These are phyloP conservation scores for Apostasia shenzhenica DNA, from an alignment of 106 monocot species.

Conservation along the genomic window DNA sequence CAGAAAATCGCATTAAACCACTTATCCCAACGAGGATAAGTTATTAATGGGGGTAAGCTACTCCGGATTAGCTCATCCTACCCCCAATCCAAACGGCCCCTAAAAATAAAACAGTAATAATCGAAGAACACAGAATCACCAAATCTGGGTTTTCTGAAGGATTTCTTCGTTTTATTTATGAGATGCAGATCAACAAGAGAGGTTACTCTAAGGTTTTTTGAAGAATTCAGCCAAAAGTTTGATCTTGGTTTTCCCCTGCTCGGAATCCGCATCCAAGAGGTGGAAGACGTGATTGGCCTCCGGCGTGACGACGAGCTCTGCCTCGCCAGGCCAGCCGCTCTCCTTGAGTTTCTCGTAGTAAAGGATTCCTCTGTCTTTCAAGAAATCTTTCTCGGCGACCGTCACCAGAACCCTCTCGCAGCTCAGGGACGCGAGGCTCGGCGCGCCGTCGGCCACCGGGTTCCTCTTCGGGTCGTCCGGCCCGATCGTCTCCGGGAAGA, in stretches of 20 bases:
- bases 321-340: conserved; percentile 13
- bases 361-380: neutral
- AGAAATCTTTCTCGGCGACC: neutral
- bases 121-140: no score
- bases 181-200: no score
- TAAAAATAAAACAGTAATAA: no score
- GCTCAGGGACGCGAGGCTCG: neutral
- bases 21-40: no score
- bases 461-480: neutral
- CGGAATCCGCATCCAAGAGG: neutral
- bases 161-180: no score
- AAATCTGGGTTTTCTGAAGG: no score
- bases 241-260: neutral
- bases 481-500: neutral
- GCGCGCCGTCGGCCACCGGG: neutral
- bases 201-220: neutral
- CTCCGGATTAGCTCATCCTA: no score
- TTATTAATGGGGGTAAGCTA: no score
- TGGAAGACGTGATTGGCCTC: conserved; percentile 4
- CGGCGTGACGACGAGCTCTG: neutral
- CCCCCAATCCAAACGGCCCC: no score
- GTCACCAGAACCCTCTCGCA: conserved; percentile 6
- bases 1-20: no score
- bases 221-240: no score
- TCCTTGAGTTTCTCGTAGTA: conserved; percentile 8